Conservation (phyloP, 371 early-diverging fungal genomes). For the Dichotomocladium elegans region DNA sequence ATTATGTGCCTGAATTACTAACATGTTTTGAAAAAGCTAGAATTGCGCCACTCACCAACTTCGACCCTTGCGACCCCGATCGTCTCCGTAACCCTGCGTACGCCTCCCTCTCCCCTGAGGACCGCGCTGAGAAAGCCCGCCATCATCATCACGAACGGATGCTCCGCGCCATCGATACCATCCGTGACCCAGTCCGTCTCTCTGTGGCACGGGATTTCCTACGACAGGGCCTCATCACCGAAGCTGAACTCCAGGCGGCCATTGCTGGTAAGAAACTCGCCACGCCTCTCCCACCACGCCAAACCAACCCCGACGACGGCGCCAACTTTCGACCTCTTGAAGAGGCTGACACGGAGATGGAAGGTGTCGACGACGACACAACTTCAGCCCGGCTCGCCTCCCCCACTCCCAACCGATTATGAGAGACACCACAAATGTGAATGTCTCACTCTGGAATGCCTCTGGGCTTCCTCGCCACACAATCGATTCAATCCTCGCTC, state of each 20-base stretch:
- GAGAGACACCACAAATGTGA: too few relatives aligned
- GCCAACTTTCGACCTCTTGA: too few relatives aligned
- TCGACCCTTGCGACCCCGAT: conserved; percentile 7
- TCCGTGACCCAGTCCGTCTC: conserved; percentile 1
- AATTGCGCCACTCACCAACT: background rate
- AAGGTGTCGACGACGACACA: too few relatives aligned
- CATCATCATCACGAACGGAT: background rate
- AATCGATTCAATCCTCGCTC: background rate
- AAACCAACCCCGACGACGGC: too few relatives aligned
- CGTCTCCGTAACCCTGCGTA: conserved; percentile 5
- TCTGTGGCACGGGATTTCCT: conserved; percentile 6
- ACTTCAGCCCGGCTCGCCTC: too few relatives aligned
- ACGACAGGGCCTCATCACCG: background rate
- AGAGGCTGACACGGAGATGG: background rate
- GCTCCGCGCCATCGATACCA: background rate
- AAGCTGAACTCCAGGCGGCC: background rate
- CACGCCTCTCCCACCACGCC: too few relatives aligned
- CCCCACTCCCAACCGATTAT: too few relatives aligned
- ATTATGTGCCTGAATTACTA: background rate
- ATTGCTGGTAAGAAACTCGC: too few relatives aligned
- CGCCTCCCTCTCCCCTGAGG: background rate
- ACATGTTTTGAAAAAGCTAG: background rate
- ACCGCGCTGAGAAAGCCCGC: background rate
- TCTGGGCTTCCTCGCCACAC: conserved; percentile 7
- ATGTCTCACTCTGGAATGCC: conserved; percentile 5